Base-by-base conservation (phyloP, 805 yeast genomes). In the Wickerhamiella occidentalis region DNA sequence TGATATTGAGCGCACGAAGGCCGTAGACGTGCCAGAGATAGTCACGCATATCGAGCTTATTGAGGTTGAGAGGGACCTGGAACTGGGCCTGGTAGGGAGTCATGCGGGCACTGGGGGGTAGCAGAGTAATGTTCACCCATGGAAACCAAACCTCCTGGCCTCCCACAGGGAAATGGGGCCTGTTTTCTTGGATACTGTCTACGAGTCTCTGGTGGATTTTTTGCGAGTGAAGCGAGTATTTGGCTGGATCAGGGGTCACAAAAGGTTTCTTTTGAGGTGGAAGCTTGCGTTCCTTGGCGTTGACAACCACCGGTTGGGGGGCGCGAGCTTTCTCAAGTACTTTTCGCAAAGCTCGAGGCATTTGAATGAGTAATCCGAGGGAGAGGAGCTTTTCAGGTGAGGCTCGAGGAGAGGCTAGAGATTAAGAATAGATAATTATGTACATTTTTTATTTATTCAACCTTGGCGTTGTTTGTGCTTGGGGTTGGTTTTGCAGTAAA, bases 41-140 rank as follows among this genome's bases (percentile, higher is more conserved):
- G 68, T 92, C 99, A 65, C 98, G 78, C 54, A 92, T 73, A 65
- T 90, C 97, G 69, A 92, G 72, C 65, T 88, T 90, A 71, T 92
- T 92, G 74, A 92, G 88, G 49, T 85, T 78, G 61, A 83, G 78
- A 13, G 99, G 98, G 17, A 94, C 98, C 55, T 85, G 78, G 67
- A 92, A 92, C 64, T 86, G 87, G 45, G 97, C 97, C 67, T 87
- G 96, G 68, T 84, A 88, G 44, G 99, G 99, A 0, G 96, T 84
- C 67, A 85, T 95, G 61, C 85, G 85, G n/a, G 97, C 96, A 60
- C 84, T 84, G 13, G 96, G 95, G 62, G 95, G 76, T 54, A 92
- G 68, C 28, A 90, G 70, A 46, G 84, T 77, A 35, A 90, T 72
- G 54, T 90, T 73, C 1, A 94, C 95, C 54, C 79, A 78, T 28